Evolutionary conservation across 352 stramenopile species (phyloP).

Genomic region (Phytophthora podocarpi): DNA sequence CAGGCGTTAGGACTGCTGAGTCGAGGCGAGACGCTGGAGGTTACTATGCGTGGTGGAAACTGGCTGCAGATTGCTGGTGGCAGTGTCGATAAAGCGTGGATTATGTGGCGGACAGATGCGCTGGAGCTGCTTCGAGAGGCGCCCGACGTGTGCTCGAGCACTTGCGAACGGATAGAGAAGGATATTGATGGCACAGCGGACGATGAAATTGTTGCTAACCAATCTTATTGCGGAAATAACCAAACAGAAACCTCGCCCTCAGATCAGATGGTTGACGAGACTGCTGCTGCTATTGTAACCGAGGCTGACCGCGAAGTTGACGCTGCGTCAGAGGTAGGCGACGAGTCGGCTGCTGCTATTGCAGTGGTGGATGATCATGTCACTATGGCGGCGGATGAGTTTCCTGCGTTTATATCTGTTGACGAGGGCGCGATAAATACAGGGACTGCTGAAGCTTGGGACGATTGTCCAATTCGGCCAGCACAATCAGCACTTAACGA

Average conservation of each 20-base stretch:
- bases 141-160: slow-evolving; percentile 23
- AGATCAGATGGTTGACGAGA: background rate
- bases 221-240: background rate
- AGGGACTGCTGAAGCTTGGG: background rate
- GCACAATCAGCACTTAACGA: background rate
- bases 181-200: background rate
- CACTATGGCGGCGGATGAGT: background rate
- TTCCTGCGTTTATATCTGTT: background rate
- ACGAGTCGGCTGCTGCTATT: too few relatives aligned
- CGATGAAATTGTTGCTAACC: background rate
- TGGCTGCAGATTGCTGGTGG: slow-evolving; percentile 57
- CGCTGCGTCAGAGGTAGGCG: background rate
- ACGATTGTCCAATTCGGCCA: slow-evolving; percentile 7
- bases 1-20: slow-evolving; percentile 60
- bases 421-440: background rate
- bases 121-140: slow-evolving; percentile 56
- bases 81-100: slow-evolving; percentile 49
- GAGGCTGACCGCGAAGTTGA: background rate
- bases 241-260: background rate
- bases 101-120: slow-evolving; percentile 69
- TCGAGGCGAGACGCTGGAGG: slow-evolving; percentile 61
- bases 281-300: background rate
- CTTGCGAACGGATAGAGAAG: slow-evolving; percentile 19
- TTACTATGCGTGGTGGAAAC: slow-evolving; percentile 42
- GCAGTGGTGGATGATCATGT: background rate